Evolutionary conservation across 441 rosid species (phyloP).

Genomic region (Bocquillonia castaneifolia): DNA sequence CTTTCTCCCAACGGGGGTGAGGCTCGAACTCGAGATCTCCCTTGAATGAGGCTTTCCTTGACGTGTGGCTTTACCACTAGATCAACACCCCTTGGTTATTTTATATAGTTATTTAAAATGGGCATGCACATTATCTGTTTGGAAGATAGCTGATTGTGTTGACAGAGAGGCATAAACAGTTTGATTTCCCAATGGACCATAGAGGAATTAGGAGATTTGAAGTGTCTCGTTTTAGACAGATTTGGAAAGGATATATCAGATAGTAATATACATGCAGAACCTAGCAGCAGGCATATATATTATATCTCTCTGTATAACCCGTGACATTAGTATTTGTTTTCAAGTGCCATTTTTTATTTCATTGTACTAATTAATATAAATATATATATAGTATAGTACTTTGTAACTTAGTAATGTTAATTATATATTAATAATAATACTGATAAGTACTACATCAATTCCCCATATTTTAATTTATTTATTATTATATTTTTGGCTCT

Average conservation of each 20-base stretch:
- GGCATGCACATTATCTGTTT: background rate
- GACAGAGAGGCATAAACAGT: background rate
- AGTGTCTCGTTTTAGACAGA: slow-evolving; percentile 7
- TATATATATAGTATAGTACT: too few relatives aligned
- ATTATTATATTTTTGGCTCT: background rate
- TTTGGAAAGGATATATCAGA: slow-evolving; percentile 13
- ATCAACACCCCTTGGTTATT: too few relatives aligned
- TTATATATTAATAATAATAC: too few relatives aligned
- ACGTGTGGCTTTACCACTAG: too few relatives aligned
- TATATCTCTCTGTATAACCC: slow-evolving; percentile 8
- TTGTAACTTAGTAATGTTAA: too few relatives aligned
- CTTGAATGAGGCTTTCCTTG: too few relatives aligned
- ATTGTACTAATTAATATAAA: background rate
- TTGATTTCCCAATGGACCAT: background rate
- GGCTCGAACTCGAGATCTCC: too few relatives aligned
- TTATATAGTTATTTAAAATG: too few relatives aligned
- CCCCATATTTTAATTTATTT: background rate
- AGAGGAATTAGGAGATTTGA: slow-evolving; percentile 17
- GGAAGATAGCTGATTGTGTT: background rate
- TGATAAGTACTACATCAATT: background rate
- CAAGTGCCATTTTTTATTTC: background rate
- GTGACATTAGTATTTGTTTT: slow-evolving; percentile 19
- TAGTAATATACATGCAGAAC: background rate
- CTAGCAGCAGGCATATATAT: background rate
- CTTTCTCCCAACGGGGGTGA: too few relatives aligned